These are phyloP conservation scores for Cyclotella sp. DNA, from an alignment of 108 stramenopile species.

Conservation along the genomic window DNA sequence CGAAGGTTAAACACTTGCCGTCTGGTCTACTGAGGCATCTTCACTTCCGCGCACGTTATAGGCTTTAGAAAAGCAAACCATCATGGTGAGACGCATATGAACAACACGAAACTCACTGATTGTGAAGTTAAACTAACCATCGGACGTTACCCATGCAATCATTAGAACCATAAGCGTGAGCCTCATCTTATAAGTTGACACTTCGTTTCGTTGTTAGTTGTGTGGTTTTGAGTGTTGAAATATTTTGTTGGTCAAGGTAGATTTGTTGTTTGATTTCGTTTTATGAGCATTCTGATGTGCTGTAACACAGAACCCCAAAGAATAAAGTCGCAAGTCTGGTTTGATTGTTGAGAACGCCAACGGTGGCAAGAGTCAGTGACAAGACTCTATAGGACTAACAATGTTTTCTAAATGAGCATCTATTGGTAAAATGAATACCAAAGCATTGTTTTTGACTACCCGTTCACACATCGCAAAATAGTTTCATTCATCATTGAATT, in stretches of 20 bases:
- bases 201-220: not conserved
- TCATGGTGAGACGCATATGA: not conserved
- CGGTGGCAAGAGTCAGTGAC: not conserved
- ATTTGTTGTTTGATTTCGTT: no score
- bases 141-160: constrained; percentile 7
- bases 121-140: not conserved
- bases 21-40: constrained; percentile 3
- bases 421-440: no score
- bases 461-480: no score
- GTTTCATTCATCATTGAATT: no score
- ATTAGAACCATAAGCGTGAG: not conserved
- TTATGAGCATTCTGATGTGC: constrained; percentile 1
- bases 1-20: constrained; percentile 2
- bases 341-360: not conserved
- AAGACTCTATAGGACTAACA: not conserved
- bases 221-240: not conserved
- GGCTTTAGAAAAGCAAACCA: not conserved
- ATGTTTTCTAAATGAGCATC: no score
- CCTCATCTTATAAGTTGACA: not conserved
- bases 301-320: no score
- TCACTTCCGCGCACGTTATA: constrained; percentile 1
- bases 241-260: not conserved
- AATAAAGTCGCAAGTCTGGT: no score
- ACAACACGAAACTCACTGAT: not conserved
- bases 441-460: no score